Percentiles rank a stretch among this genome's conserved stretches.
These are phyloP conservation scores for Porogramme epimiltina DNA, from an alignment of 1,284 basidiomycete species.

Conservation along the genomic window DNA sequence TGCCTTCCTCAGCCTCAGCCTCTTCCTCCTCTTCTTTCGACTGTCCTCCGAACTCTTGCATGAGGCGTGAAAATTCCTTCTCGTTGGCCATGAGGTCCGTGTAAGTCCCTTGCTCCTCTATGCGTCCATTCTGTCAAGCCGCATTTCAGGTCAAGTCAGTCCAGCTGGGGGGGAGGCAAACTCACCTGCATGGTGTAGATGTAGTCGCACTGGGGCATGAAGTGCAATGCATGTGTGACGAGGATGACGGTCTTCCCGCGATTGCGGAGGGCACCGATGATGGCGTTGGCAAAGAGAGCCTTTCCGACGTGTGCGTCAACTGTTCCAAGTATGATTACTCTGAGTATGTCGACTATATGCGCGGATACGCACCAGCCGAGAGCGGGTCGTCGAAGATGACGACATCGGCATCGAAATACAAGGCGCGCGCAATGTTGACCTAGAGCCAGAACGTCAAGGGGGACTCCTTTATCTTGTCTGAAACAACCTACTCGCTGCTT, in stretches of 20 bases:
- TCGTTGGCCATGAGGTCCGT: slow-evolving; percentile 50
- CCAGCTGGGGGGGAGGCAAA: background rate
- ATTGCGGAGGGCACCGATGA: slow-evolving; percentile 53
- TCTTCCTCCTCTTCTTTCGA: slow-evolving; percentile 44
- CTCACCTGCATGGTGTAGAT: slow-evolving; percentile 51
- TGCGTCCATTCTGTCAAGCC: slow-evolving; percentile 45
- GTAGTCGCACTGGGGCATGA: slow-evolving; percentile 67
- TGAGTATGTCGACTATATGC: background rate
- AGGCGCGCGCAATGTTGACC: slow-evolving; percentile 73
- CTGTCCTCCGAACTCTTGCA: slow-evolving; percentile 65
- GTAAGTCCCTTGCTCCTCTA: slow-evolving; percentile 71
- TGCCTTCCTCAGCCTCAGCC: slow-evolving; percentile 36
- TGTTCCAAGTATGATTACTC: slow-evolving; percentile 19
- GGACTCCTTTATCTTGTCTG: no score
- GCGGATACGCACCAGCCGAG: slow-evolving; percentile 53
- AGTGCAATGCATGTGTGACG: slow-evolving; percentile 77
- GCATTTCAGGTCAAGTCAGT: background rate
- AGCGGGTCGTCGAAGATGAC: slow-evolving; percentile 76
- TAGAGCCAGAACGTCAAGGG: slow-evolving; percentile 21
- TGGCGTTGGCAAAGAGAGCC: slow-evolving; percentile 68
- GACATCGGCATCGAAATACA: slow-evolving; percentile 74
- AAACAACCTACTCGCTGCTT: slow-evolving; percentile 54
- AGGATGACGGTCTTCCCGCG: slow-evolving; percentile 67
- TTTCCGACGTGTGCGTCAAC: slow-evolving; percentile 76
- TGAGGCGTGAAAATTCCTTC: slow-evolving; percentile 64